These are phyloP conservation scores for Plantago elongata DNA, from an alignment of 257 asterid genomes.

Conservation along the genomic window DNA sequence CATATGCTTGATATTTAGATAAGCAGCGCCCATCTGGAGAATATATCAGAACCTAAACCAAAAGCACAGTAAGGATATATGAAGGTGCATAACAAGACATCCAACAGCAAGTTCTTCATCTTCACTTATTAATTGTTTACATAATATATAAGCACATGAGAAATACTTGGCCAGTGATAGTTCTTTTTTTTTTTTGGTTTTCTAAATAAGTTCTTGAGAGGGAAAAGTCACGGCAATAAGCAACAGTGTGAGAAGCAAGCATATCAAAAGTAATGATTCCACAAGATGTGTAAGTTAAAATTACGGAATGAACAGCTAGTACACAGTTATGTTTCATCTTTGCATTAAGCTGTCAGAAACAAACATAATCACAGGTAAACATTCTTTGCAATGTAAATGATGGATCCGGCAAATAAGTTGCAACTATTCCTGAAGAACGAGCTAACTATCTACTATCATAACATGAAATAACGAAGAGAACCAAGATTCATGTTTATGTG, in stretches of 20 bases:
- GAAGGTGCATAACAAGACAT: constrained; percentile 8
- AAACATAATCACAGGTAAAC: not conserved
- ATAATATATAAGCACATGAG: not conserved
- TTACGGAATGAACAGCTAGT: not conserved
- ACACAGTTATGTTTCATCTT: not conserved
- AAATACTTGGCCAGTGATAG: too few relatives aligned
- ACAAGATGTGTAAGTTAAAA: not conserved
- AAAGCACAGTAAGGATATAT: constrained; percentile 20
- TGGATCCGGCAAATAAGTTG: not conserved
- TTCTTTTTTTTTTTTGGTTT: too few relatives aligned
- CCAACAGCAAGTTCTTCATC: not conserved
- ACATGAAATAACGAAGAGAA: constrained; percentile 4
- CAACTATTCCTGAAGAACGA: not conserved
- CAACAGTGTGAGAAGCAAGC: too few relatives aligned
- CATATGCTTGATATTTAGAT: constrained; percentile 93
- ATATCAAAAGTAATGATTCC: too few relatives aligned
- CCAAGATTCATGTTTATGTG: constrained; percentile 1
- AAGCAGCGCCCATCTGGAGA: constrained; percentile 98
- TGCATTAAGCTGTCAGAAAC: constrained; percentile 1
- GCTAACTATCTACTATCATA: not conserved
- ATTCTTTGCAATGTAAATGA: constrained; percentile 10
- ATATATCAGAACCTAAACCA: constrained; percentile 72
- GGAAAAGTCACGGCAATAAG: too few relatives aligned
- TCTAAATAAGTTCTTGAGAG: too few relatives aligned
- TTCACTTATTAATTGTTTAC: constrained; percentile 2